Base-by-base conservation (phyloP, 352 stramenopile species). In the Pythium brassicae region DNA sequence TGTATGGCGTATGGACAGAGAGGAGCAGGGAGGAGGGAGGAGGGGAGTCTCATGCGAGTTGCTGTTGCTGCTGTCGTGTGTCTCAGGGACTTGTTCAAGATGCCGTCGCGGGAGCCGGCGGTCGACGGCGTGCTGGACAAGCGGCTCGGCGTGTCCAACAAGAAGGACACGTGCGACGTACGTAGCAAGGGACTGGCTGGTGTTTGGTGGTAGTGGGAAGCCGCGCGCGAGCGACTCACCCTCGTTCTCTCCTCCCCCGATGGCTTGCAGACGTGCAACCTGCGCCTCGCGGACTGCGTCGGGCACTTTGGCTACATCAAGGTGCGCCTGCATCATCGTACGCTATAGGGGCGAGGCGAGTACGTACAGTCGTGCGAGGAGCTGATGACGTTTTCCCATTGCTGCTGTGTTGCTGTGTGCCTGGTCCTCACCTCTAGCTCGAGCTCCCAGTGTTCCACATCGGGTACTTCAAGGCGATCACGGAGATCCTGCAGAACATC, bases 391-490 rank as follows among this genome's bases (percentile, higher is more conserved):
- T n/a, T n/a, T n/a, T n/a, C n/a, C n/a, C n/a, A n/a, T n/a, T n/a
- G n/a, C n/a, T n/a, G n/a, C n/a, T n/a, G n/a, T n/a, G n/a, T n/a
- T n/a, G n/a, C n/a, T n/a, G n/a, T 22, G 22, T 19, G 12, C 11
- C 29, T 26, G 20, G 15, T 27, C 17, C 17, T 23, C 10, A 10
- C 12, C n/a, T 12, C 3, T 42, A 61, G 53, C 72, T 99, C 34
- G 92, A 96, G 62, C 85, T 99, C 34, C 98, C 98, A 0, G 97
- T 99, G 55, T 99, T 99, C 71, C 97, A 99, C 78, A 99, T 99
- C 72, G 98, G 98, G 6, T 99, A 98, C 72, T 97, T 99, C 67
- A 99, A 99, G 61, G 94, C 98, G 62, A 99, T 97, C 49, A 89
- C 98, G 14, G 89, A 97, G 52, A 89, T 99, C 19, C 71, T 99